These are phyloP conservation scores for Diaporthe capsici DNA, from an alignment of 2,329 filamentous ascomycete species.

Conservation along the genomic window DNA sequence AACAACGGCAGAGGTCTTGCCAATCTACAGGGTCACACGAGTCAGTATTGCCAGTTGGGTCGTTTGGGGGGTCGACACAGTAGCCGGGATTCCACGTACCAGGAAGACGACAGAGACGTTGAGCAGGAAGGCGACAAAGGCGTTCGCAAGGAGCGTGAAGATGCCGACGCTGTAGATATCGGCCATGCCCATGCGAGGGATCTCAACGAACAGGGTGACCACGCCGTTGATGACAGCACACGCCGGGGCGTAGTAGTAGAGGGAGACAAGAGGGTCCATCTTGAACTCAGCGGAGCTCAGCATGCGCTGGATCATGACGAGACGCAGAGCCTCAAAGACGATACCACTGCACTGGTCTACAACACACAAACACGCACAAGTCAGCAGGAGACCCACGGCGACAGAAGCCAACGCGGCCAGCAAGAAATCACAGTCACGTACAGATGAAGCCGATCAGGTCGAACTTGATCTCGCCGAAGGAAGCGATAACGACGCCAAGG, in stretches of 20 bases:
- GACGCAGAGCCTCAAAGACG: slow-evolving; percentile 80
- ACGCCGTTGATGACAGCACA: slow-evolving; percentile 83
- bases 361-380: background rate
- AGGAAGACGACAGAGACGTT: slow-evolving; percentile 86
- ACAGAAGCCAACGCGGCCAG: background rate
- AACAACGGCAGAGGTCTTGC: slow-evolving; percentile 81
- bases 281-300: slow-evolving; percentile 84
- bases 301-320: slow-evolving; percentile 83
- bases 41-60: background rate
- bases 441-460: slow-evolving; percentile 80
- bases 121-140: slow-evolving; percentile 79
- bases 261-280: slow-evolving; percentile 88
- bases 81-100: slow-evolving; percentile 62
- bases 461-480: slow-evolving; percentile 92
- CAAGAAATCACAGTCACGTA: background rate
- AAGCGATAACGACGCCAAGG: slow-evolving; percentile 89
- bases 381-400: background rate
- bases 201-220: slow-evolving; percentile 77
- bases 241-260: slow-evolving; percentile 87
- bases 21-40: slow-evolving; percentile 60
- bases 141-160: slow-evolving; percentile 78
- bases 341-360: slow-evolving; percentile 79
- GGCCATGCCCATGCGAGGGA: slow-evolving; percentile 73
- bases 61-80: background rate
- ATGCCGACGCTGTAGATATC: slow-evolving; percentile 80